Percentiles rank a stretch among this genome's conserved stretches.
Evolutionary conservation across 345 rosid species (phyloP).

Genomic region (Hibiscus trionum): DNA sequence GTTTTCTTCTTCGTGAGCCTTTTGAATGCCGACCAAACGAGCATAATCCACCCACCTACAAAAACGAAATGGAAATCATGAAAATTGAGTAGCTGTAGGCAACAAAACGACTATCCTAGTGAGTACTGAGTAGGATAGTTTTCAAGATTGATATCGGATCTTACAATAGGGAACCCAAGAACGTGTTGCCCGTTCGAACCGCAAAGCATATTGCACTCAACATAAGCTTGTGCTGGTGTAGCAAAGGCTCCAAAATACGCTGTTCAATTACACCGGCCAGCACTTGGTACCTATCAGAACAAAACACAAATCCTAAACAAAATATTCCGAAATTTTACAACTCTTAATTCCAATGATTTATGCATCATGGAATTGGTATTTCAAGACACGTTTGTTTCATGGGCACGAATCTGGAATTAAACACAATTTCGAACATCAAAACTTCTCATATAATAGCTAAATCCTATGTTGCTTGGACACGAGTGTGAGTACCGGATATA

Average conservation of each 20-base stretch:
- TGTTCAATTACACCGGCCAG: constrained; percentile 95
- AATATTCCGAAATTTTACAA: not conserved
- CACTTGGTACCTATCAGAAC: constrained; percentile 72
- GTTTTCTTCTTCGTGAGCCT: constrained; percentile 52
- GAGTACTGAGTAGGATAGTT: not conserved
- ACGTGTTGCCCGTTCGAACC: constrained; percentile 96
- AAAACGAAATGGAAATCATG: not conserved
- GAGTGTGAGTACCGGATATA: not conserved
- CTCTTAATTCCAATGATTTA: not conserved
- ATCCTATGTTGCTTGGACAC: not conserved
- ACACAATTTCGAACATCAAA: not conserved
- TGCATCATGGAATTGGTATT: not conserved
- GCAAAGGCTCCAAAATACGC: constrained; percentile 83
- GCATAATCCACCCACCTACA: constrained; percentile 99
- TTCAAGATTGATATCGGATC: constrained; percentile 20
- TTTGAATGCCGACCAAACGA: constrained; percentile 78
- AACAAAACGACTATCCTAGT: not conserved
- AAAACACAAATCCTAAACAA: constrained; percentile 11
- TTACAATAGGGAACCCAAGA: constrained; percentile 89
- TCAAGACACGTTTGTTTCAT: not conserved
- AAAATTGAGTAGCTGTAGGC: not conserved
- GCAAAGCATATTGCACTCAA: constrained; percentile 84
- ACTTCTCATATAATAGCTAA: not conserved
- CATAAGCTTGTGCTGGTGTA: constrained; percentile 81
- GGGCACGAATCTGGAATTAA: not conserved